Evolutionary conservation across 2,329 filamentous ascomycete species (phyloP), one percentile per base, ranked within the genome.

Genomic region (Hymenoscyphus infarciens): DNA sequence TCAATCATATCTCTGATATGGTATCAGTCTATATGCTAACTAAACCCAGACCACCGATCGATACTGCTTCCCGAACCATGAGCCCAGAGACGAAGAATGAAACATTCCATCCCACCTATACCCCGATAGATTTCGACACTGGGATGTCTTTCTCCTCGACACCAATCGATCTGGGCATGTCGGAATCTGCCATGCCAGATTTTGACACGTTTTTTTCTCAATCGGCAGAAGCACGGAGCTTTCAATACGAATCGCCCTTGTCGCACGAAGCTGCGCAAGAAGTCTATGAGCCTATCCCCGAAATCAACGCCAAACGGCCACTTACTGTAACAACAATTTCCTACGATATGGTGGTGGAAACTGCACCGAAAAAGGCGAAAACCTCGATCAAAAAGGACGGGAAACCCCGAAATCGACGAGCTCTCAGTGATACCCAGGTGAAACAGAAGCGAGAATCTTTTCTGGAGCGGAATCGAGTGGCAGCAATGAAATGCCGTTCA

Each of bases 401-500:
- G 45, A 49, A 49, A 25, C 19, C 45, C 7, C 45, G 45, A 25
- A 22, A 10, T 10, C 45, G 45, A 49, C 19, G 45, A 25, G 45
- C 19, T 15, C 45, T 49, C 19, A 49, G 19, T 10, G 45, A 25
- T 13, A 25, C 45, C 13, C 45, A 49, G 8, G 19, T 49, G 45
- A 49, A 49, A 49, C 45, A 49, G 22, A 49, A 49, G 22, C 45
- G 45, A 13, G 45, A 49, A 49, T 49, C 45, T 13, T 49, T 49
- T 22, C 19, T 49, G 45, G 45, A 49, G 8, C 19, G 45, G 5
- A 49, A 49, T 22, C 19, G 45, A 22, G 45, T 49, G 8, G 45
- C 45, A 22, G 45, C 45, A 3, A 49, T 49, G 45, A 49, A 49
- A 49, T 49, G 45, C 8, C 45, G 45, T 1, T 49, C 19, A 13